Base-by-base conservation (phyloP, 176 grass and related monocot species). In the Neostapfia colusana region DNA sequence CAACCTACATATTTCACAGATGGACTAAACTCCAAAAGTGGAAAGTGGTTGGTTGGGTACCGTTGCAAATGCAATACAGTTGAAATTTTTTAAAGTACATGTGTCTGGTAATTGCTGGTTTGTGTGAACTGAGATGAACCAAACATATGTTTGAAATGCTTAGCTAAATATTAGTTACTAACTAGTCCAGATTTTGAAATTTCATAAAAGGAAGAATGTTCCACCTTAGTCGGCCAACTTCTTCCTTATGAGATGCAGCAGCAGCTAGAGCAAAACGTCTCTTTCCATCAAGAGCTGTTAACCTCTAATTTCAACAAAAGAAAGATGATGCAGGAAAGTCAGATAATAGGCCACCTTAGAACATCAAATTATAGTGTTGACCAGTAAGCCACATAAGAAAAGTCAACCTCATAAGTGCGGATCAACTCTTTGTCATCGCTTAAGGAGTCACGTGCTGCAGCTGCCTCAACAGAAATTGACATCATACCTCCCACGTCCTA, bases 401-500 rank as follows among this genome's bases (percentile, higher is more conserved):
- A 72, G 65, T 55, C 43, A 74, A 99, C 96, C 96, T 99, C 92
- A 56, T 89, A 99, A 56, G 92, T 99, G 78, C 92, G 89, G 82
- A 99, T 99, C 57, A 99, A 86, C 73, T 99, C 92, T 66, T 89
- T 99, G 81, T 95, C 96, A 73, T 99, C 79, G 4, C 77, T 99
- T 80, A 95, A 85, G 44, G 92, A 99, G 73, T 92, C 87, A 46
- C 74, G 92, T 78, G 96, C 92, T 80, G 96, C 96, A 73, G 87
- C 85, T 60, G 96, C 92, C 82, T 99, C 96, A 81, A 99, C 92
- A 92, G 96, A 99, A 89, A 99, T 99, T 12, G 92, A 99, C 96
- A 99, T 99, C 96, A 99, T 99, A 67, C 96, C 96, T 85, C 89
- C 92, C 42, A 99, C 86, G 82, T 99, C 96, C 96, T 99, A 75